phyloP scores from a whole-genome alignment of 768 basidiomycete species.

The Piloderma croceum region DNA sequence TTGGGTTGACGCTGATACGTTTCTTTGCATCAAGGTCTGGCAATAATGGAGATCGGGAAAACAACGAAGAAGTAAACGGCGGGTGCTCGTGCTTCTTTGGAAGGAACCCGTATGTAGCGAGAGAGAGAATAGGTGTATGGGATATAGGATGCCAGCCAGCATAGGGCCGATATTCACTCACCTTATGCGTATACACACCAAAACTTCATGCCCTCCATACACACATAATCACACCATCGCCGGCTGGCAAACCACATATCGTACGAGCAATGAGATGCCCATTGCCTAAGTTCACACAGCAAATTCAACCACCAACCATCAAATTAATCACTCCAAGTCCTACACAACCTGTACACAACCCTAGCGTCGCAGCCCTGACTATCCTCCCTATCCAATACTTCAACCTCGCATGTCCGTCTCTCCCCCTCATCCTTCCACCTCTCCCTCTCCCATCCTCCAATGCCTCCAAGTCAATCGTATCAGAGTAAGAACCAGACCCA shows the following conservation, averaged over 20 bases:
- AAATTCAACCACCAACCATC: no score
- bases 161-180: no score
- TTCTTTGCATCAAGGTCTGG: constrained; percentile 46
- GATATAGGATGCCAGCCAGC: constrained; percentile 15
- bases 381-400: constrained; percentile 14
- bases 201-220: no score
- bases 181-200: no score
- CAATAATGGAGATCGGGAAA: constrained; percentile 66
- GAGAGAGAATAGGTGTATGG: constrained; percentile 22
- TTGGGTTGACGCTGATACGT: background rate
- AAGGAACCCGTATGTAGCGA: no score
- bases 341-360: constrained; percentile 15
- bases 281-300: constrained; percentile 27
- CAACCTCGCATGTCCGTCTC: constrained; percentile 7
- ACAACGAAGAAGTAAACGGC: constrained; percentile 58
- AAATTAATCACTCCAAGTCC: constrained; percentile 17
- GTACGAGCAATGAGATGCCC: constrained; percentile 30
- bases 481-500: background rate
- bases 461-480: no score
- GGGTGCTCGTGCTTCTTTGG: no score
- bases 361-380: constrained; percentile 18
- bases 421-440: no score
- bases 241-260: background rate
- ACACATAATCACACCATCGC: constrained; percentile 1
- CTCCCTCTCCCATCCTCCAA: no score